Evolutionary conservation across 169 alveolate species (phyloP).

Genomic region (Sarcocystis neurona): DNA sequence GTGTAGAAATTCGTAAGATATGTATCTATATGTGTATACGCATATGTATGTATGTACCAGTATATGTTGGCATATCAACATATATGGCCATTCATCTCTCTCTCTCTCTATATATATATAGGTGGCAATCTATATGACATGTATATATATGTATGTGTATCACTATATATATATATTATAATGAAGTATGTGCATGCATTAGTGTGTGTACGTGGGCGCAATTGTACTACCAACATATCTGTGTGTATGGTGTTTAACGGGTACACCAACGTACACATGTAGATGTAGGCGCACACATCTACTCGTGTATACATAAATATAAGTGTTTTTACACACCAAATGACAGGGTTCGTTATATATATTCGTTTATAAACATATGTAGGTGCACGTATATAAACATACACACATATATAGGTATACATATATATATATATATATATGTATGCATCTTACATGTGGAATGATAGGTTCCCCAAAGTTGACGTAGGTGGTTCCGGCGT

Average conservation of each 20-base stretch:
- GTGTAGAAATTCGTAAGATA: background rate
- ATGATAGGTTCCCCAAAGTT: conserved; percentile 75
- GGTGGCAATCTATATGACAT: background rate
- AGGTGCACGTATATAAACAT: too few species aligned
- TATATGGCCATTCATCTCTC: background rate
- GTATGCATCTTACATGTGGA: conserved; percentile 41
- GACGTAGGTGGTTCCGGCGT: conserved; percentile 75
- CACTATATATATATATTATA: background rate
- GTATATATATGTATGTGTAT: background rate
- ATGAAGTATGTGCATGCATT: background rate
- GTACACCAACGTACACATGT: too few species aligned
- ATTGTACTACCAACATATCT: too few species aligned
- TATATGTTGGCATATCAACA: background rate
- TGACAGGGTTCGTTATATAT: too few species aligned
- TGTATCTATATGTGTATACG: background rate
- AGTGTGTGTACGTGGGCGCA: too few species aligned
- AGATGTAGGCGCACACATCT: too few species aligned
- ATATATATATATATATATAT: background rate
- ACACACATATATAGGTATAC: background rate
- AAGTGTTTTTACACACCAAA: too few species aligned
- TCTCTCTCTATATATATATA: too few species aligned
- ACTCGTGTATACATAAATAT: too few species aligned
- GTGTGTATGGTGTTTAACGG: too few species aligned
- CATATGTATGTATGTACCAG: background rate
- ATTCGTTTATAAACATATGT: too few species aligned